Evolutionary conservation across 2,329 filamentous ascomycete genomes (phyloP), one percentile per base, ranked within the genome.

Genomic region (Elsinoe ampelina): DNA sequence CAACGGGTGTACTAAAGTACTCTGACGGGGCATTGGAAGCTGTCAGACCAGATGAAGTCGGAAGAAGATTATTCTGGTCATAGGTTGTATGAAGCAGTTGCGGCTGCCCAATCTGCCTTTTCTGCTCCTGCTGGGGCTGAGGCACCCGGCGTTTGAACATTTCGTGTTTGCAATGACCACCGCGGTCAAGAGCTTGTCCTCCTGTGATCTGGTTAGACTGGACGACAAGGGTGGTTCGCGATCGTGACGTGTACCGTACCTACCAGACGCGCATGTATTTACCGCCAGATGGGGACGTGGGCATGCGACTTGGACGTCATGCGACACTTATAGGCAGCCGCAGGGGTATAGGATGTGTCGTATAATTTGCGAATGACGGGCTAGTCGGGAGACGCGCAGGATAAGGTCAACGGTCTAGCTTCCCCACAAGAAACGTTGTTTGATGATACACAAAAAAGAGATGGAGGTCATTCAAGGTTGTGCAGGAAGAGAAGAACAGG

Each of bases 11-110:
- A 35, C 7, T 15, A 48, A 56, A 56, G 42, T 56, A 56, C 54
- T 56, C 54, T 47, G 54, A 56, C 35, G 54, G 54, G 13, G 54
- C 54, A 56, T 48, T 56, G 26, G 38, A 47, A 35, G 54, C 54
- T 42, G 41, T 45, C 32, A 56, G 39, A 47, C 54, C 54, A 42
- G 52, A 22, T n/a, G 17, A 42, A 22, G 47, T 56, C 12, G 54
- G 38, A 8, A 56, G 30, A 6, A 56, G 42, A 38, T 52, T 52
- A 30, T 56, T 56, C 54, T 56, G 54, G 20, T 56, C 54, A 45
- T 56, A 56, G 17, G 54, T 56, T 2, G 54, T 56, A 32, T 56
- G 54, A 20, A 56, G 54, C 54, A 56, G 42, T 47, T 56, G 54
- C 38, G 54, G 54, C 41, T 56, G 54, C 54, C 54, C 54, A 30